Evolutionary conservation across 2,329 filamentous ascomycete genomes (phyloP), one percentile per base, ranked within the genome.

Genomic region (Aspergillus sp.): DNA sequence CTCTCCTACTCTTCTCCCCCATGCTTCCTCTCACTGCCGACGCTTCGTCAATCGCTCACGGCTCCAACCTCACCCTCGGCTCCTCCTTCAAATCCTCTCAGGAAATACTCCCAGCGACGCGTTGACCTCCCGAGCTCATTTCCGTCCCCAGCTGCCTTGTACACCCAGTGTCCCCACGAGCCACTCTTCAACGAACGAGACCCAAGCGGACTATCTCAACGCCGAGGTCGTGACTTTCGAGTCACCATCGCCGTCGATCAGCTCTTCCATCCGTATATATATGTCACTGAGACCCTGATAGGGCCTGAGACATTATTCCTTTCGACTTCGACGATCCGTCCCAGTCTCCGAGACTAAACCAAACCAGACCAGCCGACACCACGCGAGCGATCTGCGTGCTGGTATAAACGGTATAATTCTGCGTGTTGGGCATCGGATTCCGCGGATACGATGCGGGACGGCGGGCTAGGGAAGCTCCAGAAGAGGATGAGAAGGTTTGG

Each of bases 401-500:
- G 9, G 31, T 53, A 19, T 19, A 44, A 11, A 52, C 25, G 35
- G 47, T 31, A 37, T 21, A 55, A 15, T 15, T 19, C 37, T 9
- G 33, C 17, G 39, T 31, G 15, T 50, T 35, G n/a, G 25, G 9
- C 33, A 23, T 43, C 39, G 15, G 27, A 8, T 11, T 31, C 9
- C 27, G 27, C 27, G 27, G 17, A 43, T 48, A 65, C 50, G 45
- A 68, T 70, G 66, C 62, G 64, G 51, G 67, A 69, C 56, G 61
- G 67, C 33, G 64, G 65, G 49, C 55, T 70, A 45, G 60, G 64
- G 35, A 72, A 67, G 58, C 64, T 76, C 55, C 73, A 74, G 35
- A 75, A 72, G 63, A 65, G 64, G 59, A 70, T 76, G 68, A 69
- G 70, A 51, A 65, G 70, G 43, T 72, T 75, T 59, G 68, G 70